phyloP scores from a whole-genome alignment of 345 rosid genomes.

The Pelargonium nanum region DNA sequence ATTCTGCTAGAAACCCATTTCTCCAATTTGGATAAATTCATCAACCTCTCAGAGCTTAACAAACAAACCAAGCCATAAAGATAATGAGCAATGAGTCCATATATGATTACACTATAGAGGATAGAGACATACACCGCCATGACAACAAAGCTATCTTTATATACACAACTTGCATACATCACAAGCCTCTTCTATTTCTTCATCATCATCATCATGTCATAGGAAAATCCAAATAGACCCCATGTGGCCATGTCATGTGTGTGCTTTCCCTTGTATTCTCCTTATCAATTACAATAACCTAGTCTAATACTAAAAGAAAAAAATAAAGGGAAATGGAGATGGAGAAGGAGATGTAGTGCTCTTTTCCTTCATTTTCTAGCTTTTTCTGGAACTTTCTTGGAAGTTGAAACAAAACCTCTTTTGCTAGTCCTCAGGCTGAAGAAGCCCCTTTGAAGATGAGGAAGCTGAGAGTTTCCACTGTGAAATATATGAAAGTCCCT shows the following conservation, averaged over 20 bases:
- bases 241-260: conserved; percentile 6
- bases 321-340: background rate
- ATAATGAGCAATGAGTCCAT: no score
- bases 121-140: no score
- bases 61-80: conserved; percentile 3
- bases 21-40: no score
- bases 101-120: no score
- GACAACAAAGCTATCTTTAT: conserved; percentile 5
- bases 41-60: no score
- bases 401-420: conserved; percentile 6
- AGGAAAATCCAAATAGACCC: conserved; percentile 12
- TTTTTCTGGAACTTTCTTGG: conserved; percentile 3
- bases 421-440: conserved; percentile 1
- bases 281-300: background rate
- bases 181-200: conserved; percentile 11
- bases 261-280: background rate
- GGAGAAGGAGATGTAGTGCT: background rate
- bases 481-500: conserved; percentile 41
- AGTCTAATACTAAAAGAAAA: background rate
- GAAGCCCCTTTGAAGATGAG: conserved; percentile 41
- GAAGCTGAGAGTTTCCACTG: conserved; percentile 35
- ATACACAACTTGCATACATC: conserved; percentile 8
- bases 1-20: no score
- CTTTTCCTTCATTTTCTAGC: background rate
- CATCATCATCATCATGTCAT: no score